phyloP scores from a whole-genome alignment of 2,329 filamentous ascomycete genomes.

The Hymenoscyphus albidus region DNA sequence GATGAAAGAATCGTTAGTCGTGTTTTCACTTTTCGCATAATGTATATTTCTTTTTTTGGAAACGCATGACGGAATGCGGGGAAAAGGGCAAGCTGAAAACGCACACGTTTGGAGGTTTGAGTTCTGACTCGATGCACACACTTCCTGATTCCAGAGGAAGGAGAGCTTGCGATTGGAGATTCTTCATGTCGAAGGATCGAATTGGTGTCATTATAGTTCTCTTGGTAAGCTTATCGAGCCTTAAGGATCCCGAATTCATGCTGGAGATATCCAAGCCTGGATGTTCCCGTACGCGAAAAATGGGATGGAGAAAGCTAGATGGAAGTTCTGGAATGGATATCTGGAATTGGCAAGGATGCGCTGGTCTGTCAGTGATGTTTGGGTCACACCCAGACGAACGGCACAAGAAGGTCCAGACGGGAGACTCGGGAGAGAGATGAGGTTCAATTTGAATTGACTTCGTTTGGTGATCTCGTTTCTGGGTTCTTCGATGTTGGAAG shows the following conservation, averaged over 20 bases:
- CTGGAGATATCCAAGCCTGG: not conserved
- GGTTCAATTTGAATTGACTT: not conserved
- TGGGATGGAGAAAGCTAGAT: not conserved
- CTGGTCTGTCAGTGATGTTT: not conserved
- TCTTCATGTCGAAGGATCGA: not conserved
- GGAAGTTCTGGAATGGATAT: not conserved
- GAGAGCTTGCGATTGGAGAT: not conserved
- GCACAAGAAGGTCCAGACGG: not conserved
- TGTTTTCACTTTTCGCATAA: too few species aligned
- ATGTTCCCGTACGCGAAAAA: not conserved
- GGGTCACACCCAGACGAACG: not conserved
- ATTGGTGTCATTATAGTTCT: not conserved
- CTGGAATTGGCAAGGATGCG: not conserved
- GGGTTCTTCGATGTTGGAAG: not conserved
- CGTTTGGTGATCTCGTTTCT: not conserved
- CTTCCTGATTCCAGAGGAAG: not conserved
- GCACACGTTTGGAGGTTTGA: not conserved
- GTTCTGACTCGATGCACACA: not conserved
- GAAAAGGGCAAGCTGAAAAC: not conserved
- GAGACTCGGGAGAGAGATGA: not conserved
- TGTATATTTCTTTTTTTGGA: too few species aligned
- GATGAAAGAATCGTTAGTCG: too few species aligned
- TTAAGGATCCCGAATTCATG: not conserved
- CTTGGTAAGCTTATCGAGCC: not conserved
- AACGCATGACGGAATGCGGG: not conserved